Evolutionary conservation across 176 grass and related monocot genomes (phyloP).

Genomic region (Tillandsia leiboldiana): DNA sequence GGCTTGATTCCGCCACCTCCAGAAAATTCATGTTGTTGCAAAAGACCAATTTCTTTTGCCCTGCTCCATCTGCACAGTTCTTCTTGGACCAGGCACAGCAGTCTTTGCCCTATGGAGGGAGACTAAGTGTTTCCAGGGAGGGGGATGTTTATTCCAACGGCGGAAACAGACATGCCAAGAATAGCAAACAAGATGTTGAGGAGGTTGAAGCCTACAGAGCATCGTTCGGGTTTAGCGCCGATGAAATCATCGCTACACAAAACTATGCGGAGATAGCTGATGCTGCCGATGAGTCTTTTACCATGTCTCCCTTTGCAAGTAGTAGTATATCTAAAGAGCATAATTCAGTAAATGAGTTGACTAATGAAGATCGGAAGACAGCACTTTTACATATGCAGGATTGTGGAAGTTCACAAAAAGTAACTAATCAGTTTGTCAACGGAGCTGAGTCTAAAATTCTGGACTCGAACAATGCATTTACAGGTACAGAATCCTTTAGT

Average conservation of each 20-base stretch:
- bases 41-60: constrained; percentile 62
- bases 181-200: constrained; percentile 70
- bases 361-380: constrained; percentile 29
- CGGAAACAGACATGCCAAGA: constrained; percentile 32
- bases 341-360: constrained; percentile 26
- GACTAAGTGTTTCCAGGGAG: constrained; percentile 82
- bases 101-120: constrained; percentile 56
- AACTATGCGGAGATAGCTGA: constrained; percentile 65
- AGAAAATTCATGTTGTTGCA: constrained; percentile 57
- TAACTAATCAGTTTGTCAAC: constrained; percentile 21
- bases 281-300: constrained; percentile 70
- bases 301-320: constrained; percentile 81
- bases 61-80: constrained; percentile 68
- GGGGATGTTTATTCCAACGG: constrained; percentile 19
- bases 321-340: constrained; percentile 30
- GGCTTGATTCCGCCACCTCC: constrained; percentile 46
- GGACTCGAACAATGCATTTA: constrained; percentile 15
- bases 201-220: constrained; percentile 97
- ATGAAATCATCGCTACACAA: constrained; percentile 73
- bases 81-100: constrained; percentile 93
- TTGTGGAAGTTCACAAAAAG: constrained; percentile 31
- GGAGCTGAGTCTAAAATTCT: constrained; percentile 26
- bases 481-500: not conserved
- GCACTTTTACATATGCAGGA: constrained; percentile 24
- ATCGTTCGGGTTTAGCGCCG: constrained; percentile 98